Conservation (phyloP, 108 stramenopile species). For the Skeletonema potamos region DNA sequence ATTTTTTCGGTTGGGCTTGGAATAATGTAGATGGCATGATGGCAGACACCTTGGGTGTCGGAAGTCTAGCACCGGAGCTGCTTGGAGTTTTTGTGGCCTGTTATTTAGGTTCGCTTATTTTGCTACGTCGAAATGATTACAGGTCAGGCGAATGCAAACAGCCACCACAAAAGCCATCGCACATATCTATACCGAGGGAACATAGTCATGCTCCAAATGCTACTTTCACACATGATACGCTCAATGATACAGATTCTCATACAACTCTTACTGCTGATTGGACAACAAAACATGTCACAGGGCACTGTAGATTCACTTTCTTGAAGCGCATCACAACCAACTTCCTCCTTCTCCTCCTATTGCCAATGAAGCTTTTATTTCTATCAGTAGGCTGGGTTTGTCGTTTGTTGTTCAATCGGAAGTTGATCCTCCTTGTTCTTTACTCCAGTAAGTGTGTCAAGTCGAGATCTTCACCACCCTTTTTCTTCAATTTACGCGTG, state of each 20-base stretch:
- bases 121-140: slow-evolving; percentile 4
- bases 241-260: slow-evolving; percentile 6
- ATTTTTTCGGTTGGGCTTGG: background rate
- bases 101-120: slow-evolving; percentile 25
- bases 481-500: too few relatives aligned
- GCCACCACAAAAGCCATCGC: background rate
- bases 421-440: slow-evolving; percentile 14
- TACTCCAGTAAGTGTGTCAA: background rate
- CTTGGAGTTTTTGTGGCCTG: slow-evolving; percentile 30
- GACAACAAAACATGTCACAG: slow-evolving; percentile 10
- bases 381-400: background rate
- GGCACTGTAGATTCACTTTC: background rate
- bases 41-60: slow-evolving; percentile 31
- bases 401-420: slow-evolving; percentile 10
- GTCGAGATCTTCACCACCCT: too few relatives aligned
- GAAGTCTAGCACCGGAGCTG: slow-evolving; percentile 24
- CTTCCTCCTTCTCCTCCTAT: background rate
- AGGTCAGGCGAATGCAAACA: background rate
- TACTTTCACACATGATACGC: background rate
- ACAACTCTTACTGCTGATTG: slow-evolving; percentile 22
- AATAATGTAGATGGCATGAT: slow-evolving; percentile 13
- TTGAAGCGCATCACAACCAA: background rate
- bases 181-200: background rate
- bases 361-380: slow-evolving; percentile 21
- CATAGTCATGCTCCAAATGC: background rate